Base-by-base conservation (phyloP, 257 asterid species). In the Lycium ferocissimum region DNA sequence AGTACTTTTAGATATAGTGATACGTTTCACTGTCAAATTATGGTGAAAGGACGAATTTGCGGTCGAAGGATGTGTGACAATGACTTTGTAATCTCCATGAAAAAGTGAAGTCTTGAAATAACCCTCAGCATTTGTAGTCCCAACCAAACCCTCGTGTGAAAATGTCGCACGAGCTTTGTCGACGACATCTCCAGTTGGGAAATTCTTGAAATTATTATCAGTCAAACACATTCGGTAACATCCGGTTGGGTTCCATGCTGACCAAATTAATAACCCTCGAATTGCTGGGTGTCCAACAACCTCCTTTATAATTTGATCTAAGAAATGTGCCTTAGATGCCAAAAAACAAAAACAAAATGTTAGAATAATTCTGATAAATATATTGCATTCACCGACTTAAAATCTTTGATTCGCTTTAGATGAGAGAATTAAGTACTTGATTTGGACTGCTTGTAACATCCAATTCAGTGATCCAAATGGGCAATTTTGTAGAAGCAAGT, bases 381-480 rank as follows among this genome's bases (percentile, higher is more conserved):
- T 0, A 59, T 18, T 67, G 18, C 40, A 14, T 67, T 67, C 1
- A 67, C 47, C 1, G 7, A 12, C n/a, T 12, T 72, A 72, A 43
- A 5, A 71, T 69, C 0, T 71, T 40, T 0, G 14, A 18, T 70
- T 18, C 2, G 2, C 4, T 70, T 9, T 8, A 4, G 0, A 18
- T 40, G 9, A 71, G 12, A 37, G n/a, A 33, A 7, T 67, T 49
- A 3, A 6, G 15, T 85, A 91, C 96, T 90, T 93, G 93, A 3
- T 91, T 86, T 18, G 89, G 88, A 37, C 90, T 83, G 1, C 89
- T 2, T 0, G 51, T 0, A 2, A 95, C 97, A 59, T 93, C 98
- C 85, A 94, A 58, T 70, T 95, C 98, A 0, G 98, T 91, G 51
- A 93, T 45, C 98, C 98, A 95, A 9, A 93, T 89, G 26, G 98